phyloP scores from a whole-genome alignment of 768 basidiomycete species.

The Coprinopsis marcescibilis region DNA sequence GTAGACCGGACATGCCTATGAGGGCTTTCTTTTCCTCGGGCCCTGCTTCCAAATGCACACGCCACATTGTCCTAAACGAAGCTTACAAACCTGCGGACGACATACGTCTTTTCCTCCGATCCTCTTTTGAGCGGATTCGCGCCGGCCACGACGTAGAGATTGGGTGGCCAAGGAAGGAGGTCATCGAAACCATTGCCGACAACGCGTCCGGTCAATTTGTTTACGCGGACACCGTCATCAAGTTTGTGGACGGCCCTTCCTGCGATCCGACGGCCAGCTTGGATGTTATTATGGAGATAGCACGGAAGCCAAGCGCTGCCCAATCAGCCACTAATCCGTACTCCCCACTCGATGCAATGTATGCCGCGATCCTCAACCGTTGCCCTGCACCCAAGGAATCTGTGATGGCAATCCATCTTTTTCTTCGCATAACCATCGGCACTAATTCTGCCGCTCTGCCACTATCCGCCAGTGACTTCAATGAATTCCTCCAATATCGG shows the following conservation, averaged over 20 bases:
- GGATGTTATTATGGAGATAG: neutral
- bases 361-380: too few species aligned
- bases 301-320: too few species aligned
- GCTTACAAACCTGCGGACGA: neutral
- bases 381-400: too few species aligned
- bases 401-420: too few species aligned
- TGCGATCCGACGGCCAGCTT: neutral
- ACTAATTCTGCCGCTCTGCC: too few species aligned
- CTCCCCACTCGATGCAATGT: too few species aligned
- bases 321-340: too few species aligned
- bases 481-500: too few species aligned
- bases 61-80: neutral
- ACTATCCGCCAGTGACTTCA: too few species aligned
- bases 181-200: constrained; percentile 1
- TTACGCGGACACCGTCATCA: constrained; percentile 3
- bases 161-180: constrained; percentile 4
- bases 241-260: constrained; percentile 2
- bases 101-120: neutral
- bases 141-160: neutral
- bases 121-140: neutral
- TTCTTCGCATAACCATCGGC: too few species aligned
- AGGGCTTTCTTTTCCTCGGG: neutral
- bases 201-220: constrained; percentile 6
- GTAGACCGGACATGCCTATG: constrained; percentile 2
- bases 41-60: too few species aligned